phyloP scores from a whole-genome alignment of 768 basidiomycete genomes.

The Suillus americanus region DNA sequence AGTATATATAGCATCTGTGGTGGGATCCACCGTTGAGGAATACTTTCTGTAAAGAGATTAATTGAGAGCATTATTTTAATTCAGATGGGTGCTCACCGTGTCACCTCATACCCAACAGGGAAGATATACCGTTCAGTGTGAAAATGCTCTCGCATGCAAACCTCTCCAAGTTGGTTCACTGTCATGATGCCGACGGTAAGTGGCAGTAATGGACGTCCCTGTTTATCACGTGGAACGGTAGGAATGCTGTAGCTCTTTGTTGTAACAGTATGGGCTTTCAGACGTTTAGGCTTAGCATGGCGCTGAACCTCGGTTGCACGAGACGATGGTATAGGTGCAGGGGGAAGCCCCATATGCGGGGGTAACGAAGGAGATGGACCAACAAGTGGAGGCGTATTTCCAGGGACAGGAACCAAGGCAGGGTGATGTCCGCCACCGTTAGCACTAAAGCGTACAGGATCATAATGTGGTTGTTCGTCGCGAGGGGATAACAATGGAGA shows the following conservation, averaged over 20 bases:
- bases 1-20: conserved; percentile 67
- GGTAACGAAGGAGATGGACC: conserved; percentile 22
- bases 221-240: conserved; percentile 72
- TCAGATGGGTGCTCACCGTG: conserved; percentile 46
- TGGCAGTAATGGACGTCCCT: conserved; percentile 69
- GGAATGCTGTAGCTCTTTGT: conserved; percentile 78
- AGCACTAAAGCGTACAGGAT: conserved; percentile 20
- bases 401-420: conserved; percentile 15
- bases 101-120: conserved; percentile 84
- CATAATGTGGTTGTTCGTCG: conserved; percentile 30
- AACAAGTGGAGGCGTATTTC: conserved; percentile 21
- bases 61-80: conserved; percentile 1
- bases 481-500: conserved; percentile 36
- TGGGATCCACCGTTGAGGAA: conserved; percentile 71
- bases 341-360: conserved; percentile 10
- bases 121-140: conserved; percentile 89
- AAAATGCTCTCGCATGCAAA: conserved; percentile 82
- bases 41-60: conserved; percentile 55
- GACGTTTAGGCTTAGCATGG: conserved; percentile 68
- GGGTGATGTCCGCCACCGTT: conserved; percentile 22
- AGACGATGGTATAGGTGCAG: conserved; percentile 19
- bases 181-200: conserved; percentile 88
- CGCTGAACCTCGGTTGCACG: conserved; percentile 33
- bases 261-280: conserved; percentile 80
- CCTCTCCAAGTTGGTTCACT: conserved; percentile 68